Percentiles rank a stretch among this genome's conserved stretches.
Evolutionary conservation across 2,329 filamentous ascomycete species (phyloP).

Genomic region (Ascosphaera apis): DNA sequence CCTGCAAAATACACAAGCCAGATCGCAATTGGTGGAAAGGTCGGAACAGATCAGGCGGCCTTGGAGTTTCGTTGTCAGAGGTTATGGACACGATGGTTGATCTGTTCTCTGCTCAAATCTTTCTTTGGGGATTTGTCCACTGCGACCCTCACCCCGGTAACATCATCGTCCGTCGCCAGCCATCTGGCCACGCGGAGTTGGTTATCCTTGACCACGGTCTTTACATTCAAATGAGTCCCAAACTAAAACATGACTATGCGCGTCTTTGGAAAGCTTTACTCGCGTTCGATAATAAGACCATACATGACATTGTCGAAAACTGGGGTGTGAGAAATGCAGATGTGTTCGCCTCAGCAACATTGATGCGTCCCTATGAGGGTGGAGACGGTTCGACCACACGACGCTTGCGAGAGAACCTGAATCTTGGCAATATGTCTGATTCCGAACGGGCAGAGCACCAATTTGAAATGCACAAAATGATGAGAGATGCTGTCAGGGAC

Average conservation of each 20-base stretch:
- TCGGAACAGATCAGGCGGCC: constrained; percentile 45
- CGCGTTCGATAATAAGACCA: constrained; percentile 72
- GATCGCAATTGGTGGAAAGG: constrained; percentile 61
- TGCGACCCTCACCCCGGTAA: constrained; percentile 96
- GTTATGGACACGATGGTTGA: constrained; percentile 96
- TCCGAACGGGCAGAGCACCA: constrained; percentile 34
- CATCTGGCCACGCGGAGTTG: constrained; percentile 63
- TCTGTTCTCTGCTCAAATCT: constrained; percentile 93
- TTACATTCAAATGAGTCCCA: constrained; percentile 71
- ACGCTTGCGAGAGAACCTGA: constrained; percentile 23
- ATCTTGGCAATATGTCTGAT: constrained; percentile 13
- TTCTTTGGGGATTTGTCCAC: constrained; percentile 86
- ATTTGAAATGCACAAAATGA: constrained; percentile 61
- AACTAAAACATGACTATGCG: constrained; percentile 68
- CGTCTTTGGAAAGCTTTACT: constrained; percentile 85
- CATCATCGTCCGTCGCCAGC: constrained; percentile 75
- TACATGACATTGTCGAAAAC: constrained; percentile 43
- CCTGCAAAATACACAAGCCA: constrained; percentile 44
- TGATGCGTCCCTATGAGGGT: constrained; percentile 77
- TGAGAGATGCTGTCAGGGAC: constrained; percentile 49
- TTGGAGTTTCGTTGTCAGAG: constrained; percentile 59
- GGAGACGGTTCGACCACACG: constrained; percentile 45
- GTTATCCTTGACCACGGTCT: constrained; percentile 94
- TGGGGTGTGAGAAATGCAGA: constrained; percentile 86
- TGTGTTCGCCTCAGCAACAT: constrained; percentile 72